Evolutionary conservation across 768 basidiomycete species (phyloP).

Genomic region (Lactifluus piperatus): DNA sequence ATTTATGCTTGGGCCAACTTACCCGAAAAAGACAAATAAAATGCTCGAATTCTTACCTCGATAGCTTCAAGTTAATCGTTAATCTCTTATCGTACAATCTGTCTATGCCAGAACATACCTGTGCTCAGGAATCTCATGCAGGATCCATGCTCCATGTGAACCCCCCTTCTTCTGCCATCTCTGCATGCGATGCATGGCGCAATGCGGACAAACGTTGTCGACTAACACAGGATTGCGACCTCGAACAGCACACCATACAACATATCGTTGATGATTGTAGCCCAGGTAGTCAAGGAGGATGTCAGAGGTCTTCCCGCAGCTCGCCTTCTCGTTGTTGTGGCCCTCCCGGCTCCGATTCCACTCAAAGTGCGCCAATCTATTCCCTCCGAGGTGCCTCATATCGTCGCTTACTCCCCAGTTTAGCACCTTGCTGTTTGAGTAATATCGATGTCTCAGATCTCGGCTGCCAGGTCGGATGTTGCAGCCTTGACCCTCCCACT

Average conservation of each 20-base stretch:
- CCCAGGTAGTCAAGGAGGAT: constrained; percentile 6
- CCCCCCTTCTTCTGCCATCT: neutral
- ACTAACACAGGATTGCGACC: neutral
- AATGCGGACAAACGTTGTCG: neutral
- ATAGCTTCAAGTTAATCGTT: too few species aligned
- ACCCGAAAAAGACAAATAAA: too few species aligned
- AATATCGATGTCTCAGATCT: neutral
- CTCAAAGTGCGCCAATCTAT: neutral
- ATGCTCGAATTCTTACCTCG: too few species aligned
- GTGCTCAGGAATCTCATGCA: neutral
- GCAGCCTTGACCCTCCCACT: neutral
- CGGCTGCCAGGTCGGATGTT: neutral
- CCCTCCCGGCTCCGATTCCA: neutral
- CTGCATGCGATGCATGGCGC: neutral
- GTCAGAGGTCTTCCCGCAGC: neutral
- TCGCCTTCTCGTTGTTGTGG: neutral
- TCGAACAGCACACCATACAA: neutral
- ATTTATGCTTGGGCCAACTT: too few species aligned
- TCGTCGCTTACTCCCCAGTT: neutral
- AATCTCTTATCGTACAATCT: neutral
- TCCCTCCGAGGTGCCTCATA: neutral
- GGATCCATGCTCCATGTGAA: too few species aligned
- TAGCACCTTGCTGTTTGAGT: neutral
- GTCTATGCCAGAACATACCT: neutral
- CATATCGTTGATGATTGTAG: constrained; percentile 3